Evolutionary conservation across 192 early-diverging fungal species (phyloP), one percentile per base, ranked within the genome.

Genomic region (Physocladia obscura): DNA sequence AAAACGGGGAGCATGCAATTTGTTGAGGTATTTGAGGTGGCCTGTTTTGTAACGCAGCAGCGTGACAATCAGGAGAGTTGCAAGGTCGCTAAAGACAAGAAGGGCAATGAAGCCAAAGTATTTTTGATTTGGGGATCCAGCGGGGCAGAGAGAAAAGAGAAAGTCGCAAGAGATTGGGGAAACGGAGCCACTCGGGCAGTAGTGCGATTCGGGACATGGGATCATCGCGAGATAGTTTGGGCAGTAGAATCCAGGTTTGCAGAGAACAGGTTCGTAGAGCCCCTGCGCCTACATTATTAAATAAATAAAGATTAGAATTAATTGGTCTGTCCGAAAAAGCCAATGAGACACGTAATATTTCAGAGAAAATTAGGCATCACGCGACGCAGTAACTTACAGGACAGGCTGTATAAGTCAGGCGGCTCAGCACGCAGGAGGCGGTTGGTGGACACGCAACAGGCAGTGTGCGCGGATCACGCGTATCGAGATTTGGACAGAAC

Each of bases 161-260:
- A 55, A 29, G 29, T 26, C 26, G 54, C 54, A 55, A 24, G 54
- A 15, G 27, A 55, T 55, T n/a, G 79, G 79, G 15, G 2, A 31
- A 5, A 72, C 78, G 2, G 83, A 79, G 49, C 83, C 86, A 2
- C 75, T 65, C 4, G 79, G 82, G 48, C 84, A 89, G 72, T 76
- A 89, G 50, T 73, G 61, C 22, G 78, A 84, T 24, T 68, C 57
- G 0, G 87, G 85, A 61, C 89, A 90, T n/a, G 71, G 3, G 8
- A 71, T 58, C 36, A 86, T 69, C 1, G 73, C 67, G 13, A 61
- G 76, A 3, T 80, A 75, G 24, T 81, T 69, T 2, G 80, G 81
- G 67, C 88, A 89, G 38, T 82, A 84, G 58, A 79, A 87, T 8
- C 87, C 85, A 0, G 70, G 47, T 47, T 81, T 84, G 67, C 89